These are phyloP conservation scores for Colletotrichum echinochloae DNA, from an alignment of 2,329 filamentous ascomycete species.

Conservation along the genomic window DNA sequence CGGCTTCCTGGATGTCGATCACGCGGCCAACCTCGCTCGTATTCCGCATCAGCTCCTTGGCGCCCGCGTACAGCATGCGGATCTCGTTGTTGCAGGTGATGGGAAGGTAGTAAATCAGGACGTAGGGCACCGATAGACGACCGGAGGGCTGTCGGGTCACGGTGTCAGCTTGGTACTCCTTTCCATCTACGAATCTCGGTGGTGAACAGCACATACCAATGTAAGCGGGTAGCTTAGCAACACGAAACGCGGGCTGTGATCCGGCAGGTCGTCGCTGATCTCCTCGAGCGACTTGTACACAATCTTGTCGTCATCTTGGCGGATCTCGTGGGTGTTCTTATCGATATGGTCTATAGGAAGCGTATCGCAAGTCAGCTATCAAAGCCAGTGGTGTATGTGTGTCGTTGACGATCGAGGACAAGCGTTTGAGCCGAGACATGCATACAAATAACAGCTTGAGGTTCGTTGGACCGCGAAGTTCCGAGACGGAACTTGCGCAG, in stretches of 20 bases:
- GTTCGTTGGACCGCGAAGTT: conserved; percentile 86
- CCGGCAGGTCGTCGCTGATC: conserved; percentile 88
- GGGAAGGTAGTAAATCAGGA: conserved; percentile 94
- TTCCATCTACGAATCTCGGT: background rate
- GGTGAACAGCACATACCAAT: conserved; percentile 67
- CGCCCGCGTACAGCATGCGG: conserved; percentile 94
- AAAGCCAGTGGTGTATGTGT: background rate
- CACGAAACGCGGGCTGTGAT: conserved; percentile 90
- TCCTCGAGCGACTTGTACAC: conserved; percentile 86
- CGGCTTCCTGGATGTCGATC: conserved; percentile 83
- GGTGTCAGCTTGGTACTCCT: background rate
- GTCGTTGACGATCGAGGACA: background rate
- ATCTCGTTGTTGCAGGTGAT: conserved; percentile 88
- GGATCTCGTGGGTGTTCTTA: conserved; percentile 89
- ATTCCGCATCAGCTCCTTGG: conserved; percentile 95
- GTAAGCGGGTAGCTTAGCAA: conserved; percentile 92
- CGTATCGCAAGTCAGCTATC: background rate
- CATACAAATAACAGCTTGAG: conserved; percentile 96
- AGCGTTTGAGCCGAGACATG: conserved; percentile 50
- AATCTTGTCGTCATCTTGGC: conserved; percentile 78
- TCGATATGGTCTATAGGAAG: conserved; percentile 83
- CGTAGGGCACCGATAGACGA: conserved; percentile 89
- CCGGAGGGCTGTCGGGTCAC: conserved; percentile 76
- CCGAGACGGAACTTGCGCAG: conserved; percentile 94
- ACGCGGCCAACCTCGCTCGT: conserved; percentile 91